Evolutionary conservation across 2,329 filamentous ascomycete species (phyloP), one percentile per base, ranked within the genome.

Genomic region (Fusarium chlamydosporum): DNA sequence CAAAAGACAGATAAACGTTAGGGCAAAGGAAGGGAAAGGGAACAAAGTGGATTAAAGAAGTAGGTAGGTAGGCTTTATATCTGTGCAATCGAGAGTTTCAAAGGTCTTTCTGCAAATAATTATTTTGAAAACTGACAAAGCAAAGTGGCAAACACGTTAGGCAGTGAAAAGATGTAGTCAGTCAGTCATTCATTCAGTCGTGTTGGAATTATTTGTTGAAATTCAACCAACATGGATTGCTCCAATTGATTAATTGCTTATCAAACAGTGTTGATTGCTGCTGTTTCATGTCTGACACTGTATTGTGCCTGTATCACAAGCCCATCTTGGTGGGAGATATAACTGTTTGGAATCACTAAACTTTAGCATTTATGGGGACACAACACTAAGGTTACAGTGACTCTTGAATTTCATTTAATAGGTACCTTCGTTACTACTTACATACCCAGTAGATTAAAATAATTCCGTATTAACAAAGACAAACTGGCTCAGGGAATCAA

Each of bases 191-290:
- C 23, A 40, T 3, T 23, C 23, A 40, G 26, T 9, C 29, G 55
- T 56, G 59, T 43, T 64, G 41, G 50, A 60, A 70, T 61, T 43
- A 48, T 56, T 61, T 69, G 34, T 48, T 47, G 51, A 50, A 68
- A 11, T 51, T 40, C 41, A 31, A 48, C 55, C 46, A 61, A 65
- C 27, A 34, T 45, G 29, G 23, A 23, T 38, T 33, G 27, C 18
- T 59, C 46, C 61, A 72, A 60, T 69, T 55, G 68, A 61, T 69
- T 55, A 66, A 61, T 59, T 72, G 35, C 33, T 20, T 43, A 59
- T 16, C 10, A 38, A 57, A 73, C 71, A 61, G 71, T 73, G 67
- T 40, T 40, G 42, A 23, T 46, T 26, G 11, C 12, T 16, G 9
- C 27, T 2, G 20, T 27, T 20, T 37, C 23, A 20, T 9, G 16